Conservation (phyloP, 495 filamentous ascomycete species). For the Aspergillus baeticus region DNA sequence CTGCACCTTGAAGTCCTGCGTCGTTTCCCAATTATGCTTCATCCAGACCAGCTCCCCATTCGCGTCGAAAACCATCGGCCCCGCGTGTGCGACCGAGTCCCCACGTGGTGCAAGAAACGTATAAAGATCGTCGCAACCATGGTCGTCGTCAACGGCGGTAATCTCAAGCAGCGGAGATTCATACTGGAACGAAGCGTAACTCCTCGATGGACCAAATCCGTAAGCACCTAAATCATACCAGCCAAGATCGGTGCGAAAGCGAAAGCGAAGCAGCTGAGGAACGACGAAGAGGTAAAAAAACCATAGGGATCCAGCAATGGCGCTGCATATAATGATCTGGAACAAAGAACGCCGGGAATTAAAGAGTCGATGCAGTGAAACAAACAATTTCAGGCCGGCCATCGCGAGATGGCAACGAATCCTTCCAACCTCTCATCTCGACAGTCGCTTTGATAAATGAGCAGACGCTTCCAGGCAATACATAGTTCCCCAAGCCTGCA, state of each 20-base stretch:
- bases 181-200: slow-evolving; percentile 33
- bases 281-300: slow-evolving; percentile 26
- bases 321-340: slow-evolving; percentile 13
- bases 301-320: slow-evolving; percentile 22
- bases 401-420: slow-evolving; percentile 32
- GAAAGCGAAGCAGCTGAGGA: slow-evolving; percentile 32
- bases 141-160: slow-evolving; percentile 21
- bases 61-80: slow-evolving; percentile 47
- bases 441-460: too few relatives aligned
- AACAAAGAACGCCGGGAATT: slow-evolving; percentile 21
- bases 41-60: slow-evolving; percentile 46
- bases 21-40: slow-evolving; percentile 36
- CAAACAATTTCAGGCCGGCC: slow-evolving; percentile 23
- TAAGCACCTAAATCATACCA: slow-evolving; percentile 37
- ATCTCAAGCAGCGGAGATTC: slow-evolving; percentile 35
- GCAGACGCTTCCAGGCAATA: neutral
- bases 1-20: slow-evolving; percentile 48
- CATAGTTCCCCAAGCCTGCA: neutral
- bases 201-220: slow-evolving; percentile 34
- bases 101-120: slow-evolving; percentile 47
- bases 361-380: slow-evolving; percentile 20
- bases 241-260: slow-evolving; percentile 31
- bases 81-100: slow-evolving; percentile 38
- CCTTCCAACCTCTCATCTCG: neutral
- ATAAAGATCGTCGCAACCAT: slow-evolving; percentile 41